A percentile compares a stretch with the other conserved stretches of the same genome.
Evolutionary conservation across 768 basidiomycete species (phyloP).

Genomic region (Leucocoprinus birnbaumii): DNA sequence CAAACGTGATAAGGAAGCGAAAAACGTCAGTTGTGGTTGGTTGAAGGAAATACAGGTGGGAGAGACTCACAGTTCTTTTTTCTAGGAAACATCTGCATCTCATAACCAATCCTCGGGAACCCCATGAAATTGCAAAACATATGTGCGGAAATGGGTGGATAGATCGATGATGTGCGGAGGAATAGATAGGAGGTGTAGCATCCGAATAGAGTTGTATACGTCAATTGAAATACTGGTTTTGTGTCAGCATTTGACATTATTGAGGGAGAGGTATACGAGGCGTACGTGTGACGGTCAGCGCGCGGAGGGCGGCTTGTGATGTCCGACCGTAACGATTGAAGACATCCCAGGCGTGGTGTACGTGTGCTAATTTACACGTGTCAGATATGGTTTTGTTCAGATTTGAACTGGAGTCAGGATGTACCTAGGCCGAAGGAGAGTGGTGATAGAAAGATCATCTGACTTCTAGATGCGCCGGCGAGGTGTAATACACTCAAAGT

Average conservation of each 20-base stretch:
- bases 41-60: conserved; percentile 11
- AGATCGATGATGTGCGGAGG: conserved; percentile 78
- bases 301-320: conserved; percentile 56
- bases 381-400: background rate
- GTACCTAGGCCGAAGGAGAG: conserved; percentile 85
- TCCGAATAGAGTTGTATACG: conserved; percentile 92
- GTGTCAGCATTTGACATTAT: background rate
- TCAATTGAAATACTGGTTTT: conserved; percentile 73
- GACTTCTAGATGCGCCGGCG: conserved; percentile 46
- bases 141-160: conserved; percentile 78
- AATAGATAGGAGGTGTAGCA: conserved; percentile 85
- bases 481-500: conserved; percentile 73
- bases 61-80: conserved; percentile 46
- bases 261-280: conserved; percentile 3
- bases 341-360: conserved; percentile 89
- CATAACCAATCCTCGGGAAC: conserved; percentile 63
- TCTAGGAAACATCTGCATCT: conserved; percentile 50
- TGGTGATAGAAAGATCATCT: conserved; percentile 80
- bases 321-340: conserved; percentile 77
- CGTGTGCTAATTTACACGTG: conserved; percentile 64
- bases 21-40: conserved; percentile 12
- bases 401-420: conserved; percentile 19
- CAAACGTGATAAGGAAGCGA: no score
- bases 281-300: conserved; percentile 55
- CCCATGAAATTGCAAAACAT: conserved; percentile 96